These are phyloP conservation scores for Microcos paniculata DNA, from an alignment of 345 rosid species.

Conservation along the genomic window DNA sequence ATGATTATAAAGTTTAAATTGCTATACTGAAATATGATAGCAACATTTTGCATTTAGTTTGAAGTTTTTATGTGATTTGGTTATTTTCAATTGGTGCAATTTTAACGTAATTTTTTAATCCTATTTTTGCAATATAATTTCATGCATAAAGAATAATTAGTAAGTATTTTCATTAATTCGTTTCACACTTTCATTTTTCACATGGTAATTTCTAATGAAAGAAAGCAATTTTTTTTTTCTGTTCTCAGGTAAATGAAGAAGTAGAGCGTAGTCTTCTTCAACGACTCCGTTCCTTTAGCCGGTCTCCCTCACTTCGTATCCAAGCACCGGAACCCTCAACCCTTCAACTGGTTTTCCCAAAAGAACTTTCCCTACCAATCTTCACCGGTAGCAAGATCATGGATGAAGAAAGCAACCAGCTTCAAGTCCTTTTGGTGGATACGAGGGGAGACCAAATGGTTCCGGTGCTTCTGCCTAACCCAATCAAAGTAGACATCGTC, in stretches of 20 bases:
- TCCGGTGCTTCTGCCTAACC: slow-evolving; percentile 37
- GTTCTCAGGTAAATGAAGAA: slow-evolving; percentile 73
- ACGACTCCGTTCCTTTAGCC: slow-evolving; percentile 26
- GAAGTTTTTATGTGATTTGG: not conserved
- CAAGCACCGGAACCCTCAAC: slow-evolving; percentile 44
- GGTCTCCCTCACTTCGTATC: slow-evolving; percentile 49
- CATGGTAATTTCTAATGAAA: not conserved
- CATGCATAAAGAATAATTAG: not conserved
- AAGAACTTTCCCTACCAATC: slow-evolving; percentile 34
- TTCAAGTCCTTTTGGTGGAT: slow-evolving; percentile 53
- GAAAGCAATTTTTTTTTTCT: not conserved
- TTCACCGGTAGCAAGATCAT: slow-evolving; percentile 48
- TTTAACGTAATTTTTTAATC: not conserved
- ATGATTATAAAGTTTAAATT: not conserved
- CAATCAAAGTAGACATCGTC: slow-evolving; percentile 65
- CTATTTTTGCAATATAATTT: not conserved
- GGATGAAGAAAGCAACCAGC: slow-evolving; percentile 41
- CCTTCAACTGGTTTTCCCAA: slow-evolving; percentile 36
- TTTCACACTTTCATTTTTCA: not conserved
- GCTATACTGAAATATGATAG: too few relatives aligned
- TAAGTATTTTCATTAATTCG: not conserved
- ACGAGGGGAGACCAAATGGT: slow-evolving; percentile 15
- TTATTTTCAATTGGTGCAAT: not conserved
- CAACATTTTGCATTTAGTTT: not conserved
- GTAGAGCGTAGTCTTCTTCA: slow-evolving; percentile 51